Percentiles rank a stretch among this genome's conserved stretches.
Evolutionary conservation across 805 yeast species (phyloP).

Genomic region (Trichomonascus vanleenenianus): DNA sequence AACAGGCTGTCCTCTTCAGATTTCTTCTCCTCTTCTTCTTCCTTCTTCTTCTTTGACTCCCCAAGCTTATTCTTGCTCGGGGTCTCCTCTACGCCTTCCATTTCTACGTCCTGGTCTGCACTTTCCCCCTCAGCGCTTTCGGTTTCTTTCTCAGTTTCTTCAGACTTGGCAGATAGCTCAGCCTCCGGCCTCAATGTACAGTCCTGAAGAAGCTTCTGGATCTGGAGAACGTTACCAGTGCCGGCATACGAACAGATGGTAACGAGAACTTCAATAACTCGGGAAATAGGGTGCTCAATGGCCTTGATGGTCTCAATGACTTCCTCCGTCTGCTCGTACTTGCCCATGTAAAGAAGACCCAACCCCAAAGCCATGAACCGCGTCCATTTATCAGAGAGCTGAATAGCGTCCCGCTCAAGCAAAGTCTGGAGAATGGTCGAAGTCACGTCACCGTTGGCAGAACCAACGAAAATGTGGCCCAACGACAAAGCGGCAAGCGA

Average conservation of each 20-base stretch:
- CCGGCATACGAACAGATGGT: slow-evolving; percentile 95
- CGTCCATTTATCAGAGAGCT: slow-evolving; percentile 78
- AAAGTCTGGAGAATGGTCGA: slow-evolving; percentile 86
- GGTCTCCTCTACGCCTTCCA: background rate
- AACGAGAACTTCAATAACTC: slow-evolving; percentile 80
- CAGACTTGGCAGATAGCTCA: slow-evolving; percentile 48
- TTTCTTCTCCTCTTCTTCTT: slow-evolving; percentile 24
- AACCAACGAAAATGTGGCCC: slow-evolving; percentile 92
- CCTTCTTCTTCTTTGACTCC: slow-evolving; percentile 24
- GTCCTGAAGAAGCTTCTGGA: slow-evolving; percentile 84
- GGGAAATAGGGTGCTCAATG: slow-evolving; percentile 88
- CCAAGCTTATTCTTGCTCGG: slow-evolving; percentile 4
- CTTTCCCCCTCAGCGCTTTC: slow-evolving; percentile 18
- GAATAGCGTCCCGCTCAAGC: slow-evolving; percentile 72
- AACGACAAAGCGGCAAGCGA: slow-evolving; percentile 84
- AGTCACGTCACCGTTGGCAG: slow-evolving; percentile 90
- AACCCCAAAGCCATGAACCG: slow-evolving; percentile 87
- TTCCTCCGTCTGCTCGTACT: slow-evolving; percentile 83
- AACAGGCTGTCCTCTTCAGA: slow-evolving; percentile 46
- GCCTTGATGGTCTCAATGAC: slow-evolving; percentile 91
- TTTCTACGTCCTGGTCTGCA: slow-evolving; percentile 9
- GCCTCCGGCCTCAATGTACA: slow-evolving; percentile 59
- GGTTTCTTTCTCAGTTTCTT: slow-evolving; percentile 35
- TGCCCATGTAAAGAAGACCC: slow-evolving; percentile 87
- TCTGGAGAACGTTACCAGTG: slow-evolving; percentile 92